Conservation (phyloP, 257 asterid species). For the Nicotiana knightiana region DNA sequence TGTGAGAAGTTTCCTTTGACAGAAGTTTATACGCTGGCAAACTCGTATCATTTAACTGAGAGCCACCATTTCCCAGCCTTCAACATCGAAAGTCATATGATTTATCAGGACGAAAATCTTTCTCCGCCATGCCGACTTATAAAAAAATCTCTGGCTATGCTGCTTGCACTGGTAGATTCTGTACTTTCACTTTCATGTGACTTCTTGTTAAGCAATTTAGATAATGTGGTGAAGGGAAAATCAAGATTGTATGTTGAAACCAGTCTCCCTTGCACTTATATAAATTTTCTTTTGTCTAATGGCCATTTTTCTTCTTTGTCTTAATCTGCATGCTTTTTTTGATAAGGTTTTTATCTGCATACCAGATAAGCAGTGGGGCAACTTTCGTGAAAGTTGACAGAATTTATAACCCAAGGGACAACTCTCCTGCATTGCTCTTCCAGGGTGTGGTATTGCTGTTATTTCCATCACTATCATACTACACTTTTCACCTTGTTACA, state of each 20-base stretch:
- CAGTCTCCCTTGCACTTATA: neutral
- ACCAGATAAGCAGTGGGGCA: constrained; percentile 63
- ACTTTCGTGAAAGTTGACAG: constrained; percentile 81
- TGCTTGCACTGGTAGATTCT: neutral
- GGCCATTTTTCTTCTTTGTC: neutral
- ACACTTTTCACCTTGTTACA: constrained; percentile 1
- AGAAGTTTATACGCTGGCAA: neutral
- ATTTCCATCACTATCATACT: constrained; percentile 11
- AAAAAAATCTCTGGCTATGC: neutral
- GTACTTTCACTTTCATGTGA: neutral
- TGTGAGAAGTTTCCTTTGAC: neutral
- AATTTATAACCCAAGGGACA: constrained; percentile 56
- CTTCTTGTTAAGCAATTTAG: neutral
- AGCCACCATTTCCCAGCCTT: neutral
- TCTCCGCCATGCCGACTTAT: neutral
- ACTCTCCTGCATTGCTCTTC: constrained; percentile 83
- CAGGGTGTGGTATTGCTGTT: constrained; percentile 47
- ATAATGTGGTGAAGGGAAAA: neutral
- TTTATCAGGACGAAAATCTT: neutral
- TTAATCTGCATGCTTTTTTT: constrained; percentile 3
- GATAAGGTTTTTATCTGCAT: neutral
- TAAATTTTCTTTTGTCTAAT: neutral
- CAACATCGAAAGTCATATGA: neutral
- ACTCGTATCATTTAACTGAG: neutral
- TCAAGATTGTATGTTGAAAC: neutral